Base-by-base conservation (phyloP, 805 yeast species). In the Cyberlindnera xishuangbannaensis region DNA sequence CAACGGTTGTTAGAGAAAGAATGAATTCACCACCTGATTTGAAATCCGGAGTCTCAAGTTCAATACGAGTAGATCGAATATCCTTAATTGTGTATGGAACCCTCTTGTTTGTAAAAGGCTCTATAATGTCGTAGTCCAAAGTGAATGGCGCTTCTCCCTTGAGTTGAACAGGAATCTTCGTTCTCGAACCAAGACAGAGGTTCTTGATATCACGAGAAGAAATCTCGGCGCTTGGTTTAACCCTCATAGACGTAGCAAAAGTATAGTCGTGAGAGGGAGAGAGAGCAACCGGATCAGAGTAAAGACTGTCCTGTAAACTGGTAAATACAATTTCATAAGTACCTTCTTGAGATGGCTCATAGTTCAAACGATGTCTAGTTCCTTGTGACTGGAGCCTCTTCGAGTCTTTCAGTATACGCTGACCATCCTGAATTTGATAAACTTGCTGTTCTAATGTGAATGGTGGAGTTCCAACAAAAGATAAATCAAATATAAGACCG, bases 81-180 rank as follows among this genome's bases (percentile, higher is more conserved):
- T 65, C 64, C 8, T 62, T 61, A 6, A 69, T 54, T 0, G 58
- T 55, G 30, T 59, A 67, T 6, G 73, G 57, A 11, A 63, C 52
- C 42, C 75, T 62, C 40, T 69, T 67, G 39, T 68, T 67, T 2
- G 78, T 69, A 6, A 61, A 57, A 3, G 68, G 71, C 33, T 79
- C 80, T 14, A 81, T 56, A 15, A 90, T 61, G 34, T 77, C 83
- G 56, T 87, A 88, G 15, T 64, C 66, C 34, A 92, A 64, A 2
- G 71, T 62, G 45, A 81, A 85, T 4, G 97, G 97, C 0, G 82
- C 73, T 43, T 78, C 77, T 11, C 99, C 99, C 30, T 72, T 76
- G 15, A 92, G 69, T 8, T 55, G 52, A 4, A 90, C 66, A 0
- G 80, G 78, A 5, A 83, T 58, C 2, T 50, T 45, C 33, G 66